phyloP scores from a whole-genome alignment of 202 grass and related monocot species.

The Hordeum pubiflorum region DNA sequence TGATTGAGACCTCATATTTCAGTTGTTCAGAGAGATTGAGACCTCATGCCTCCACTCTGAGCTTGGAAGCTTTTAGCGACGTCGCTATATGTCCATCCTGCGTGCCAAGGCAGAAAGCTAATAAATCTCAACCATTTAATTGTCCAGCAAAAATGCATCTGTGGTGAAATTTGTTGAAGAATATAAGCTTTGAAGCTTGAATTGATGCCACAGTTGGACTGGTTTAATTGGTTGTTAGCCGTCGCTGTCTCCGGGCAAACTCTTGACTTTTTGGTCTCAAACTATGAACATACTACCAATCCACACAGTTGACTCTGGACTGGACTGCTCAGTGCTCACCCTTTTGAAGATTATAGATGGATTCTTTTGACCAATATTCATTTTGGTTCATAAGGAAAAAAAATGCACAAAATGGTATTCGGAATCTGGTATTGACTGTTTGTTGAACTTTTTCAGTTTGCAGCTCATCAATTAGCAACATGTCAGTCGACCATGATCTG shows the following conservation, averaged over 20 bases:
- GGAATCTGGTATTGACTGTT: not conserved
- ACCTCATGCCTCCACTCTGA: not conserved
- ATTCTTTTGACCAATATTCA: not conserved
- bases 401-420: not conserved
- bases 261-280: conserved; percentile 3
- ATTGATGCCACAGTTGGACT: not conserved
- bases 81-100: not conserved
- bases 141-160: not conserved
- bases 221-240: conserved; percentile 11
- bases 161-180: not conserved
- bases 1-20: not conserved
- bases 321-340: not conserved
- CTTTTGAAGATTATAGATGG: not conserved
- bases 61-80: not conserved
- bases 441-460: conserved; percentile 38
- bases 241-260: conserved; percentile 23
- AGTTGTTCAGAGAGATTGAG: not conserved
- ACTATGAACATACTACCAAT: not conserved
- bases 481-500: conserved; percentile 40
- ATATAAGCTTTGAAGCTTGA: not conserved
- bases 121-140: not conserved
- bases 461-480: conserved; percentile 42
- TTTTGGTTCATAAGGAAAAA: not conserved
- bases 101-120: not conserved
- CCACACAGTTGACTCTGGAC: conserved; percentile 3